Evolutionary conservation across 768 basidiomycete species (phyloP).

Genomic region (Trametes villosa): DNA sequence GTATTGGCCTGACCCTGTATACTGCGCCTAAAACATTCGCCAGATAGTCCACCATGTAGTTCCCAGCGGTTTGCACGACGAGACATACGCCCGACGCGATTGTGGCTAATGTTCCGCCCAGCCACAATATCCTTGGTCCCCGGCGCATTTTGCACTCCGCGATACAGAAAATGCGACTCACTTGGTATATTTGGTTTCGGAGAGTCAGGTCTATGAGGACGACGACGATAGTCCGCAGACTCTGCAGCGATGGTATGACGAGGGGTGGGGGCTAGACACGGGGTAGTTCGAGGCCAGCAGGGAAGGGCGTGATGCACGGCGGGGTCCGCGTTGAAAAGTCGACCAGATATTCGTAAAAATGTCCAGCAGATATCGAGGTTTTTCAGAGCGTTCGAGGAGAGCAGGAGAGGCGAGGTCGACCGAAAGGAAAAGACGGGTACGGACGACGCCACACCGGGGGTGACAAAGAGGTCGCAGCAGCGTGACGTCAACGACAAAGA

Average conservation of each 20-base stretch:
- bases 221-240: constrained; percentile 7
- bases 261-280: not conserved
- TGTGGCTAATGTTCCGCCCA: no score
- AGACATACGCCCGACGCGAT: no score
- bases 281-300: not conserved
- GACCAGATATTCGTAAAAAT: no score
- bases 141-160: no score
- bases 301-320: not conserved
- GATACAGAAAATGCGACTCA: no score
- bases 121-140: no score
- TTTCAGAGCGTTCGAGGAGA: not conserved
- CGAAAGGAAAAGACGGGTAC: not conserved
- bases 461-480: constrained; percentile 1
- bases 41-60: no score
- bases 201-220: not conserved
- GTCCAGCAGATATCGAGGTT: not conserved
- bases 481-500: not conserved
- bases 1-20: no score
- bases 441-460: constrained; percentile 4
- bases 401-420: constrained; percentile 3
- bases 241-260: not conserved
- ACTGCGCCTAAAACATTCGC: no score
- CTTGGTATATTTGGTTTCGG: constrained; percentile 3
- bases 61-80: no score
- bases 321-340: no score